Conservation (phyloP, 768 basidiomycete species). For the Suillus alpinus region DNA sequence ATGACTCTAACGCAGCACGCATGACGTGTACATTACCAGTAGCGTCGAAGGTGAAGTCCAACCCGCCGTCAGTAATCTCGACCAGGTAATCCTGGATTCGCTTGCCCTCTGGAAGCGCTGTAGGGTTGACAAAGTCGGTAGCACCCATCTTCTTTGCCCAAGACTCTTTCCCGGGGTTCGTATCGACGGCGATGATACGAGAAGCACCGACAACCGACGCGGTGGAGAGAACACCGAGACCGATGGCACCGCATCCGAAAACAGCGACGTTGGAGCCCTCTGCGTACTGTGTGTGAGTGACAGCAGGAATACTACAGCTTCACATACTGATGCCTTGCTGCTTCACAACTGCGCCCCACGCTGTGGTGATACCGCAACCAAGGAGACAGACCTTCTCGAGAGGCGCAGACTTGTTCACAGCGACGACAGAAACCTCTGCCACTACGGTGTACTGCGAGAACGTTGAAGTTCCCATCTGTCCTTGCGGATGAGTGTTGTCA, state of each 20-base stretch:
- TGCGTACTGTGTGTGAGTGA: conserved; percentile 22
- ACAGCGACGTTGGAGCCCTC: conserved; percentile 89
- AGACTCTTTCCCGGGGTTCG: conserved; percentile 77
- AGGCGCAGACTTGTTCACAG: conserved; percentile 81
- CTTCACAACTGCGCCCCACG: conserved; percentile 94
- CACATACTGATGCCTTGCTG: conserved; percentile 78
- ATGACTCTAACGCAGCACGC: conserved; percentile 95
- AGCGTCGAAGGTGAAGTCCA: conserved; percentile 96
- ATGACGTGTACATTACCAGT: conserved; percentile 96
- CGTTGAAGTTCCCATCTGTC: conserved; percentile 97
- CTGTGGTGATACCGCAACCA: conserved; percentile 97
- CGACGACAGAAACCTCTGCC: conserved; percentile 93
- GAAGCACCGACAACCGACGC: conserved; percentile 74
- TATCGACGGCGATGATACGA: conserved; percentile 90
- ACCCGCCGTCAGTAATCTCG: conserved; percentile 92
- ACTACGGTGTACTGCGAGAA: conserved; percentile 99
- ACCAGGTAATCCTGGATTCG: conserved; percentile 87
- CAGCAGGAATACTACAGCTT: neutral
- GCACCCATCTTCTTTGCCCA: conserved; percentile 95
- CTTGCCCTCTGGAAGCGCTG: conserved; percentile 67
- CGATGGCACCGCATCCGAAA: conserved; percentile 96
- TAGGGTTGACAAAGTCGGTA: conserved; percentile 90
- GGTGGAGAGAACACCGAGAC: conserved; percentile 88
- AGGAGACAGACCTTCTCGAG: conserved; percentile 96
- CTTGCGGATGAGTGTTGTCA: neutral